Evolutionary conservation across 345 rosid species (phyloP), one percentile per base, ranked within the genome.

Genomic region (Eucalyptus pauciflora): DNA sequence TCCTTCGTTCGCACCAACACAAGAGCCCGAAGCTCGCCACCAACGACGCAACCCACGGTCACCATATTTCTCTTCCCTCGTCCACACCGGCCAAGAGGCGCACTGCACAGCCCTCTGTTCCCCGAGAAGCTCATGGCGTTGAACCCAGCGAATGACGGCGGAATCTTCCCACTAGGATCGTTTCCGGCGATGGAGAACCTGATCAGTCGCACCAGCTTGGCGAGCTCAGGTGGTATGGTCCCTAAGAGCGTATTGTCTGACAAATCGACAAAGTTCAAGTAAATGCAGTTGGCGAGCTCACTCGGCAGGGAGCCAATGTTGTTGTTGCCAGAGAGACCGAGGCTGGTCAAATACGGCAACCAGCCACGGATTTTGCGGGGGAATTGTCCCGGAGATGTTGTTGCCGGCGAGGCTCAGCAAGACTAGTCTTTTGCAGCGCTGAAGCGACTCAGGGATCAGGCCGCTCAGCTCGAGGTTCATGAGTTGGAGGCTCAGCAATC

Each of bases 281-380:
- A 94, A 79, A 89, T 91, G 69, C 96, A 95, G n/a, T 90, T 71
- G 81, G 87, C 92, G 88, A 94, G 91, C 91, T 89, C 87, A 2
- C 91, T 54, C 60, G 96, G 96, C 64, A 91, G 93, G 29, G 90
- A 87, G 48, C 95, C 95, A 58, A 88, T 76, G 88, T 93, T 88
- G 27, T 79, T 62, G 90, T 95, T 94, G 14, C 89, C 87, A 87
- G 96, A 95, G 60, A 95, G 95, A 88, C 93, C 93, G 85, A 94
- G 91, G 22, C 90, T 67, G 79, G 91, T 94, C 64, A 95, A 81
- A 37, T 91, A 93, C 1, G 94, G 95, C 62, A 94, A 91, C 96
- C 95, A 92, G 3, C 91, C 87, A 83, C 95, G 93, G 87, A 95
- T 92, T 52, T 52, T 50, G 90, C 0, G 91, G 79, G 46, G 96